phyloP scores from a whole-genome alignment of 257 asterid species.

The Mentha longifolia region DNA sequence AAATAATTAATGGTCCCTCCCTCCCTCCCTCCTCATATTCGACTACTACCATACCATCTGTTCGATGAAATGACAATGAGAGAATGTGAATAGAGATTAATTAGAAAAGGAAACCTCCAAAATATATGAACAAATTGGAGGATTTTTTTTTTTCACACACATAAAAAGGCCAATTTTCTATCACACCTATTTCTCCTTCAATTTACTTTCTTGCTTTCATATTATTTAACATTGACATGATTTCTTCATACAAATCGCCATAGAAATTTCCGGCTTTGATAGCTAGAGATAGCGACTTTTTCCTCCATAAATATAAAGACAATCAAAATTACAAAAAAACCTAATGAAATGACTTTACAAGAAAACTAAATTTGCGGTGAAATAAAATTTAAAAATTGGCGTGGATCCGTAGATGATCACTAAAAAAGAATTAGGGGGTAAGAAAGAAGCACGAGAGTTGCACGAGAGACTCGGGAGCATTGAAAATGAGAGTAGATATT shows the following conservation, averaged over 20 bases:
- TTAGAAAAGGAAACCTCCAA: conserved; percentile 41
- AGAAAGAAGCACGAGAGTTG: background rate
- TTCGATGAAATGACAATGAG: conserved; percentile 24
- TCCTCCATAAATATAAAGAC: no score
- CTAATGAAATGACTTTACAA: background rate
- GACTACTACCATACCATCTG: background rate
- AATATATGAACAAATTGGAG: conserved; percentile 26
- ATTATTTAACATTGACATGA: background rate
- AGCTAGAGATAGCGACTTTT: no score
- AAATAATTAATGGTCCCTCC: conserved; percentile 43
- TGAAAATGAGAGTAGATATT: background rate
- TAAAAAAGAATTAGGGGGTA: no score
- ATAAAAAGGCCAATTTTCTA: conserved; percentile 23
- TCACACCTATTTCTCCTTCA: conserved; percentile 10
- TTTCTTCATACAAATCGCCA: background rate
- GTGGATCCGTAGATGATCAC: background rate
- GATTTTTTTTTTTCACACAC: conserved; percentile 39
- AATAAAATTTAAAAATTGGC: background rate
- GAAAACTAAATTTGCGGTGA: background rate
- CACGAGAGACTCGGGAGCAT: conserved; percentile 31
- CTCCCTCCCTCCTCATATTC: background rate
- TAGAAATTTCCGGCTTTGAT: background rate
- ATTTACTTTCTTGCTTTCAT: conserved; percentile 28
- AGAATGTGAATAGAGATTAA: conserved; percentile 21
- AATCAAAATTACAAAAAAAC: background rate